phyloP scores from a whole-genome alignment of 1,139 yeast genomes.

The Hyphopichia pseudoburtonii region DNA sequence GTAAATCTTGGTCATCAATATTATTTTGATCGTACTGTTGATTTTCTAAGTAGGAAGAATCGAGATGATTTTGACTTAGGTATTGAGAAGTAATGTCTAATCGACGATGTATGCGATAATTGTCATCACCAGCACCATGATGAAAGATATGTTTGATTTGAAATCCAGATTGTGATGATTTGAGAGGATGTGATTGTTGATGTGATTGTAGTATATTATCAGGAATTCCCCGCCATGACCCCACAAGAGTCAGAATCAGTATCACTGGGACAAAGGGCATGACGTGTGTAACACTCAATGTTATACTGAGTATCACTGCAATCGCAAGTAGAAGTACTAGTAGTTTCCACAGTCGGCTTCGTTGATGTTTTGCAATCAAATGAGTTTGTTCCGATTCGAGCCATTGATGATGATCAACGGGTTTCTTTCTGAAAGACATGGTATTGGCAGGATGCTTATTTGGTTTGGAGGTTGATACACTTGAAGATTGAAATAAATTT shows the following conservation, averaged over 20 bases:
- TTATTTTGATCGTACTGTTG: constrained; percentile 3
- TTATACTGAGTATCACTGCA: too few relatives aligned
- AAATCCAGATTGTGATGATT: too few relatives aligned
- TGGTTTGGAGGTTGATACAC: background rate
- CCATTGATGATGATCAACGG: too few relatives aligned
- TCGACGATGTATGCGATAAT: constrained; percentile 38
- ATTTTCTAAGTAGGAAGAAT: constrained; percentile 8
- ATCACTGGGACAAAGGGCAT: too few relatives aligned
- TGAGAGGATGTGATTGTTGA: too few relatives aligned
- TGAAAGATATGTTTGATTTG: constrained; percentile 51
- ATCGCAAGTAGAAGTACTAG: too few relatives aligned
- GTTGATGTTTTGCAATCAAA: too few relatives aligned
- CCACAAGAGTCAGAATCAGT: too few relatives aligned
- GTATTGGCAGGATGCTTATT: background rate
- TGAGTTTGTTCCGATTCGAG: too few relatives aligned
- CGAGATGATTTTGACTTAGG: constrained; percentile 19
- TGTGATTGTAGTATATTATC: too few relatives aligned
- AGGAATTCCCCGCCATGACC: background rate
- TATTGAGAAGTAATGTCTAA: constrained; percentile 48
- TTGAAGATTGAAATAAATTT: background rate
- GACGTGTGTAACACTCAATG: too few relatives aligned
- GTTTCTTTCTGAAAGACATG: background rate
- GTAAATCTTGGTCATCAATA: constrained; percentile 18
- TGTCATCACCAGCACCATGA: constrained; percentile 44
- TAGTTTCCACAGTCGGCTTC: too few relatives aligned